Base-by-base conservation (phyloP, 257 asterid genomes). In the Schizonepeta tenuifolia region DNA sequence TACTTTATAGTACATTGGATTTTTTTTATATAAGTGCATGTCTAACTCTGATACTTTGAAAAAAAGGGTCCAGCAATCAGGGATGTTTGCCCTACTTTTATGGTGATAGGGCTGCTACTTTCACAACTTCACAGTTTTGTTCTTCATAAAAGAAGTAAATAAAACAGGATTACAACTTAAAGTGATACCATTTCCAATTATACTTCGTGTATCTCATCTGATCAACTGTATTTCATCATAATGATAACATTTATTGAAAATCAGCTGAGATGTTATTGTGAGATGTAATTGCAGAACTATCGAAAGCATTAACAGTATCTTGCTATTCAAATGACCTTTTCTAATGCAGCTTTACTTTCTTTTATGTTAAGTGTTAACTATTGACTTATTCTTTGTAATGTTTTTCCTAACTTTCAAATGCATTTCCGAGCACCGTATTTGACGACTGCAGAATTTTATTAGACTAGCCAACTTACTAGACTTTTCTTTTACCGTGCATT, bases 351-450 rank as follows among this genome's bases (percentile, higher is more conserved):
- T 59, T 50, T 51, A 66, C 64, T 43, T 12, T 44, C 41, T 74
- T 55, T 7, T 70, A 14, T 58, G 43, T 53, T 33, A 31, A 53
- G 14, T 58, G 43, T 53, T 33, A 31, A 53, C 54, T 33, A 36
- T 41, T 10, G 44, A 33, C 36, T 55, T 70, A 10, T 50, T 15
- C 54, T 31, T 35, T 33, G 54, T 24, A n/a, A 13, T 69, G 65
- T 65, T 13, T 31, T 62, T 71, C 21, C 35, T 5, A 61, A 63
- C 67, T 18, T 46, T 67, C 64, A 79, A 69, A 73, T 67, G 56
- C 65, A 44, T 61, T 56, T 44, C 61, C 2, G 6, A 47, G 44
- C 44, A 54, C 18, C 60, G 22, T 71, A n/a, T 64, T 24, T 66
- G 60, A 53, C 22, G 24, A 55, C 61, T 33, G 28, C 64, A 26